Conservation (phyloP, 208 protist genomes). For the Leptomonas pyrrhocoris region DNA sequence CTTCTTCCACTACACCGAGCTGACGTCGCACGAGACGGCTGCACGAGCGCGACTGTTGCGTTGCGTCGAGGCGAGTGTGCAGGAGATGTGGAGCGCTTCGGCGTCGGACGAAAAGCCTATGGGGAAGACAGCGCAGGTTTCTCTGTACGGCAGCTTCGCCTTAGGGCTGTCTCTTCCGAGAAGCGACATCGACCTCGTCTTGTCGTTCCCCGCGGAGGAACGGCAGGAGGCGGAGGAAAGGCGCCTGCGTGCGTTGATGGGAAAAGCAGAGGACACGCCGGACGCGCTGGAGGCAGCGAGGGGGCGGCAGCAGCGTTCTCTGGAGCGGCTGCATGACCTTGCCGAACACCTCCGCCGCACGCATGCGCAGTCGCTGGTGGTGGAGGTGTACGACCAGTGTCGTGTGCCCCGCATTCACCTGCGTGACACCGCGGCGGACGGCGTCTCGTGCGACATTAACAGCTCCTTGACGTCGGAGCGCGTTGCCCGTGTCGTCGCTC, state of each 20-base stretch:
- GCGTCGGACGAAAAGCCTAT: not conserved
- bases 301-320: constrained; percentile 21
- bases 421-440: constrained; percentile 22
- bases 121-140: constrained; percentile 18
- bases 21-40: constrained; percentile 32
- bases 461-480: constrained; percentile 29
- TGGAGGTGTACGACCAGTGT: constrained; percentile 56
- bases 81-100: constrained; percentile 28
- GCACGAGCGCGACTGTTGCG: constrained; percentile 34
- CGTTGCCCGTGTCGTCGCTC: constrained; percentile 35
- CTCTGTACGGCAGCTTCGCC: constrained; percentile 68
- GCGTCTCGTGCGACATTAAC: constrained; percentile 50
- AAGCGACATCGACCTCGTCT: constrained; percentile 59
- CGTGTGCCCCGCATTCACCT: constrained; percentile 57
- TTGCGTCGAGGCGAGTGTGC: constrained; percentile 27
- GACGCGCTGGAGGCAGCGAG: not conserved
- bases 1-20: constrained; percentile 40
- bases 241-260: not conserved
- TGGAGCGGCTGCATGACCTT: constrained; percentile 34
- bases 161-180: constrained; percentile 60
- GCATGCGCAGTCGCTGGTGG: constrained; percentile 3
- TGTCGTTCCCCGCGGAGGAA: constrained; percentile 29
- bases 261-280: not conserved
- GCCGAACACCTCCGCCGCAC: constrained; percentile 20
- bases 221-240: not conserved